Conservation (phyloP, 2,329 filamentous ascomycete species). For the Stemphylium vesicarium region DNA sequence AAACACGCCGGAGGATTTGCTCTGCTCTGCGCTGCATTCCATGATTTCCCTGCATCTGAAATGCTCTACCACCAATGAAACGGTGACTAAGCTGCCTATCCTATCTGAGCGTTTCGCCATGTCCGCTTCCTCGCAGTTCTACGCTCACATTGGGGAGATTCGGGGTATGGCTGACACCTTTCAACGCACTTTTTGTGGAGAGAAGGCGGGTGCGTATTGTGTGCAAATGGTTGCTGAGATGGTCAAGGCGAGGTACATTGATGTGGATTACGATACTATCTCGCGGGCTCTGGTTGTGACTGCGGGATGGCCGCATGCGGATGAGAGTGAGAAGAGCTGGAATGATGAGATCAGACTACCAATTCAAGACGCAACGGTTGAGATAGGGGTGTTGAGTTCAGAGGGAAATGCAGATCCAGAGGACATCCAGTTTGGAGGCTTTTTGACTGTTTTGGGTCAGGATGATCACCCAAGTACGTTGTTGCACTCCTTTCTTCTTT, state of each 20-base stretch:
- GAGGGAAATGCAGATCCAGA: slow-evolving; percentile 70
- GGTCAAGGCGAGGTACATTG: slow-evolving; percentile 66
- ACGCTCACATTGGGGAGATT: slow-evolving; percentile 67
- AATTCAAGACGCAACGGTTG: slow-evolving; percentile 63
- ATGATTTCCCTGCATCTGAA: slow-evolving; percentile 62
- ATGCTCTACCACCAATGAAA: slow-evolving; percentile 62
- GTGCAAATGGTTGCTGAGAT: slow-evolving; percentile 56
- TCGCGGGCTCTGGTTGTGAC: slow-evolving; percentile 70
- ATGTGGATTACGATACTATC: slow-evolving; percentile 77
- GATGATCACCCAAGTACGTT: slow-evolving; percentile 67
- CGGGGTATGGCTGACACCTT: slow-evolving; percentile 62
- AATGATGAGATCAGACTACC: slow-evolving; percentile 51
- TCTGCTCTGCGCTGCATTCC: slow-evolving; percentile 66
- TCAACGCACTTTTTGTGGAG: slow-evolving; percentile 59
- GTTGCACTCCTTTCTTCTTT: background rate
- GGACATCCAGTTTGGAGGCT: slow-evolving; percentile 79
- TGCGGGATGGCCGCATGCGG: slow-evolving; percentile 62
- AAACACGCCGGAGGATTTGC: slow-evolving; percentile 32
- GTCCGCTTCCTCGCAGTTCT: slow-evolving; percentile 72
- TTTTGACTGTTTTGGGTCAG: slow-evolving; percentile 79
- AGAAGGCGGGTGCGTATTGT: slow-evolving; percentile 52
- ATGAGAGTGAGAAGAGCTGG: slow-evolving; percentile 48
- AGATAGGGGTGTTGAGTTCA: slow-evolving; percentile 78
- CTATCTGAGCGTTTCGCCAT: slow-evolving; percentile 66
- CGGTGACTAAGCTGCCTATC: slow-evolving; percentile 67